phyloP scores from a whole-genome alignment of 257 asterid species.

The Gardenia jasminoides region DNA sequence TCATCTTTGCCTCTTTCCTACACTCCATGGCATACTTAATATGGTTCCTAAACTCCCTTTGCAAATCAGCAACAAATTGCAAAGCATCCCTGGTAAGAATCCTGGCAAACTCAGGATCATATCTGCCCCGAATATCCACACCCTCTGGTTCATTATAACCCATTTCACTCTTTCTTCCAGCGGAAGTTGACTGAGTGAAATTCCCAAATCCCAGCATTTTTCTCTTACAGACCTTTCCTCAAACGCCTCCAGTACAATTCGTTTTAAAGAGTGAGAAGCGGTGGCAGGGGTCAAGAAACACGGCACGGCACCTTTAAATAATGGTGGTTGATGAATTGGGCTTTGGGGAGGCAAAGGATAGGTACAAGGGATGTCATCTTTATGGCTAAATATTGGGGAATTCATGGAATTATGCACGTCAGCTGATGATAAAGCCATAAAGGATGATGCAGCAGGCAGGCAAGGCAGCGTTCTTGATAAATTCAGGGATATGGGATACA shows the following conservation, averaged over 20 bases:
- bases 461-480: not conserved
- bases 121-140: constrained; percentile 76
- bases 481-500: constrained; percentile 20
- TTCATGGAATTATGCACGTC: constrained; percentile 44
- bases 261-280: not conserved
- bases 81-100: constrained; percentile 69
- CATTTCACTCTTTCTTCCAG: constrained; percentile 26
- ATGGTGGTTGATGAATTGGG: not conserved
- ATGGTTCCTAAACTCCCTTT: constrained; percentile 67
- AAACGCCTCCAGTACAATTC: not conserved
- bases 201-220: constrained; percentile 65
- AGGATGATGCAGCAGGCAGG: constrained; percentile 25
- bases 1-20: constrained; percentile 58
- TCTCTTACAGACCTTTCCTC: not conserved
- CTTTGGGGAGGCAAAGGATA: constrained; percentile 27
- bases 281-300: not conserved
- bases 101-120: constrained; percentile 58
- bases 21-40: constrained; percentile 79
- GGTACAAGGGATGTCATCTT: constrained; percentile 18
- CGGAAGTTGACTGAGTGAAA: constrained; percentile 28
- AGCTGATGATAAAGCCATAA: constrained; percentile 8
- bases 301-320: not conserved
- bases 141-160: constrained; percentile 86
- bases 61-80: constrained; percentile 61
- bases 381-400: constrained; percentile 25